Base-by-base conservation (phyloP, 164 flowering plant species). In the Euptelea pleiosperma region DNA sequence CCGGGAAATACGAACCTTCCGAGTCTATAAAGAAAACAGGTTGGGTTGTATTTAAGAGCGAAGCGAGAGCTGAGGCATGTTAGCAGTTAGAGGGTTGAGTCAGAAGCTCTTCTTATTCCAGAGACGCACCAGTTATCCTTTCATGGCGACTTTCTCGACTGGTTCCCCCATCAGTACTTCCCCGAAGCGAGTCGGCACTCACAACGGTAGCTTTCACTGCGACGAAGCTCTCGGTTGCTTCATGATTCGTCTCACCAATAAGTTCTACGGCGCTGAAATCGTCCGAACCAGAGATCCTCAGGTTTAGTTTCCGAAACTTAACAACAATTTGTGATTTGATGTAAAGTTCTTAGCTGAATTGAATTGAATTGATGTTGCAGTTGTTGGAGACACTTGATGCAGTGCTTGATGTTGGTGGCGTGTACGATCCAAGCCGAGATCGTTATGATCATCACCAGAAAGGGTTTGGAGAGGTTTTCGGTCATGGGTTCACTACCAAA, bases 181-280 rank as follows among this genome's bases (percentile, higher is more conserved):
- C 9, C 50, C 22, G 10, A 89, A 87, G 79, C 79, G 85, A 28
- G 80, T 93, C 15, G 99, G 97, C 60, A 90, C 97, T 29, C 99
- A 93, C 84, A 83, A 88, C 43, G 99, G 99, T 1, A 88, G 88
- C 82, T 93, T 93, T 70, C 99, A 93, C 80, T 90, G 99, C 76
- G 96, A 90, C 65, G 99, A 90, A 68, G 97, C 99, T 22, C 96
- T 93, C 3, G 99, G 91, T 61, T 93, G 99, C 79, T 93, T 93
- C 84, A 85, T 93, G 89, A 85, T 93, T 62, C 92, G 93, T 54
- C 91, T 85, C 63, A 86, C 96, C 44, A 36, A 78, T 29, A 89
- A 78, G 63, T 91, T 88, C 82, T 50, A 61, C 65, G 62, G 55
- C 30, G 94, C 96, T 19, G 78, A 87, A 18, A 79, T 94, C 36